Conservation (phyloP, 2,329 filamentous ascomycete species). For the Lachnellula cervina region DNA sequence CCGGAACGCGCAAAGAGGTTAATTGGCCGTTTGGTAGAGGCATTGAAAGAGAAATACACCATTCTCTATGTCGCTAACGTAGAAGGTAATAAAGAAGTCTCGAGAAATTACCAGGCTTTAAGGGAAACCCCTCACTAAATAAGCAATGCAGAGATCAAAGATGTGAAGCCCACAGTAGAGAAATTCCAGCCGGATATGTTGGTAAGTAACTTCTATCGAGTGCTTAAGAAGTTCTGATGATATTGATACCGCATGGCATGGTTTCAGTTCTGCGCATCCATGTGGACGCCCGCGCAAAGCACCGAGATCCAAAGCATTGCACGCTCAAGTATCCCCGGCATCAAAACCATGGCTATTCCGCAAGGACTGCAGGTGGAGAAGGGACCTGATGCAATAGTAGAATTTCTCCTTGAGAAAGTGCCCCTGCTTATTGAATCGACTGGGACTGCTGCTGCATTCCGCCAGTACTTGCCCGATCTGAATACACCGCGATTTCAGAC, state of each 20-base stretch:
- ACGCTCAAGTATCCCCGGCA: slow-evolving; percentile 38
- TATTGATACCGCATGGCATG: too few relatives aligned
- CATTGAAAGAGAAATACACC: slow-evolving; percentile 57
- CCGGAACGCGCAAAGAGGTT: slow-evolving; percentile 60
- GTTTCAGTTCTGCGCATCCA: slow-evolving; percentile 54
- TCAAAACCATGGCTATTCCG: slow-evolving; percentile 49
- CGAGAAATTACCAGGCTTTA: too few relatives aligned
- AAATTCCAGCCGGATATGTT: slow-evolving; percentile 49
- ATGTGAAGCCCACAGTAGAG: slow-evolving; percentile 49
- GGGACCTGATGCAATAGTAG: slow-evolving; percentile 51
- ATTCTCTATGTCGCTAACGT: slow-evolving; percentile 60
- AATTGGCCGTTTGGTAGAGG: slow-evolving; percentile 56
- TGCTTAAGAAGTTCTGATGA: background rate
- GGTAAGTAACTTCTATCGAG: slow-evolving; percentile 34
- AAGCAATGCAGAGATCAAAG: slow-evolving; percentile 31
- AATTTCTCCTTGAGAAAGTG: slow-evolving; percentile 41
- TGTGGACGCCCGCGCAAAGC: slow-evolving; percentile 45
- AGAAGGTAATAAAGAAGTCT: slow-evolving; percentile 40
- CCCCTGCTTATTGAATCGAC: slow-evolving; percentile 15
- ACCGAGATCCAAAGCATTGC: slow-evolving; percentile 42
- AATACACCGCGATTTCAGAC: slow-evolving; percentile 55
- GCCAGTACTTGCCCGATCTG: slow-evolving; percentile 50
- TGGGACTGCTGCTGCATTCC: too few relatives aligned
- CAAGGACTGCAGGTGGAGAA: slow-evolving; percentile 48
- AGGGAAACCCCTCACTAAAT: too few relatives aligned